Evolutionary conservation across 2,329 filamentous ascomycete genomes (phyloP), one percentile per base, ranked within the genome.

Genomic region (Xylaria hypoxylon): DNA sequence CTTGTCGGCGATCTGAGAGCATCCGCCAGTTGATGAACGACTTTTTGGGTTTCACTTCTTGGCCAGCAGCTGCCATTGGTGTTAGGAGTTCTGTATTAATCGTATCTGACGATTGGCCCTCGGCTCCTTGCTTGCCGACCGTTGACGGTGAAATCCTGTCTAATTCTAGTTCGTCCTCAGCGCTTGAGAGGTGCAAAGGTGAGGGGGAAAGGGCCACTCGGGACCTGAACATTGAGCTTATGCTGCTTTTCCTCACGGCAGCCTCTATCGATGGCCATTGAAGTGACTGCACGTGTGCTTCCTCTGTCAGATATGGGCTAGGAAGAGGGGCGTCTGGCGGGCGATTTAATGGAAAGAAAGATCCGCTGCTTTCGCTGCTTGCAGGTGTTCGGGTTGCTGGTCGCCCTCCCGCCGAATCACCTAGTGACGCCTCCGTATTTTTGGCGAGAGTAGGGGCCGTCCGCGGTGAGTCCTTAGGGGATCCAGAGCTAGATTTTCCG

Each of bases 401-500:
- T 17, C 52, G 50, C 19, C 35, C 44, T 17, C 38, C 28, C n/a
- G 24, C 17, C n/a, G 40, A 35, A 19, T 62, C 24, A 13, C 63
- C 62, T 1, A 31, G 33, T 7, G 45, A 45, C 1, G 35, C 50
- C 7, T 67, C 68, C 15, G 42, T 24, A 33, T 15, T 58, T 2
- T 53, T 58, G 6, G 48, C 7, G 13, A 44, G 22, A 11, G 40
- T 15, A 22, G 55, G 15, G 33, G 13, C 24, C 13, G 47, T 55
- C 7, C n/a, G 47, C 57, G 69, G 50, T 19, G 66, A 71, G 17
- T 65, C 57, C 2, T 65, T 70, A 6, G 47, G 26, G 1, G 70
- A 72, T 31, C 68, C 72, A 40, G 72, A 75, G 38, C 71, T 70
- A 35, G 68, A 70, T 57, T 74, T 76, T 15, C 62, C 67, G 15